Conservation (phyloP, 2,329 filamentous ascomycete genomes). For the Didymella sp. region DNA sequence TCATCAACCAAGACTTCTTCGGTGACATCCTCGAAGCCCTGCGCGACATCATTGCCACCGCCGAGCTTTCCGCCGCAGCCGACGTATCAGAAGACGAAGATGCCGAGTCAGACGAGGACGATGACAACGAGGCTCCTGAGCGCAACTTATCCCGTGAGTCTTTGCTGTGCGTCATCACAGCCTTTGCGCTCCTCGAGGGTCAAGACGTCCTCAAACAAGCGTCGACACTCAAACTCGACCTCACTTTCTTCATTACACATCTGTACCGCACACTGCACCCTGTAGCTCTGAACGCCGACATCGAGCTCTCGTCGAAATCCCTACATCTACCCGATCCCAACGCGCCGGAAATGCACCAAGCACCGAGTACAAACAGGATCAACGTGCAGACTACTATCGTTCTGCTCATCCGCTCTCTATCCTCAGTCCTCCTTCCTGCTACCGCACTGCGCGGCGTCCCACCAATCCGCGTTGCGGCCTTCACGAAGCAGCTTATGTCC, state of each 20-base stretch:
- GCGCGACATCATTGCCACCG: constrained; percentile 86
- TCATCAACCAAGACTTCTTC: constrained; percentile 99
- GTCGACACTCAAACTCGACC: constrained; percentile 81
- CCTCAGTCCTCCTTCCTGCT: constrained; percentile 78
- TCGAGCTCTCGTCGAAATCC: constrained; percentile 80
- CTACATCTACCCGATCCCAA: constrained; percentile 73
- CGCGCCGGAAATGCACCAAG: constrained; percentile 49
- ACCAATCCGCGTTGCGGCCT: constrained; percentile 85
- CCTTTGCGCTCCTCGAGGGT: constrained; percentile 92
- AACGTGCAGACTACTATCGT: constrained; percentile 96
- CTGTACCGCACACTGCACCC: constrained; percentile 86
- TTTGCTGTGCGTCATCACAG: constrained; percentile 92
- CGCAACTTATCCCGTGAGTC: constrained; percentile 83
- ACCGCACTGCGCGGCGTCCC: constrained; percentile 77
- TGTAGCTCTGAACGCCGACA: constrained; percentile 80
- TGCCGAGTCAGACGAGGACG: constrained; percentile 55
- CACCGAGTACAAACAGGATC: constrained; percentile 69
- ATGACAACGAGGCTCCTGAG: constrained; percentile 53
- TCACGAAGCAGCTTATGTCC: constrained; percentile 88
- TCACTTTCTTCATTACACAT: constrained; percentile 93
- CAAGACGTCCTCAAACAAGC: constrained; percentile 90
- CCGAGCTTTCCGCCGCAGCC: constrained; percentile 59
- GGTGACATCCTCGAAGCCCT: constrained; percentile 93
- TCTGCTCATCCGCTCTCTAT: constrained; percentile 84
- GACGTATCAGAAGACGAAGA: constrained; percentile 54